Evolutionary conservation across 441 rosid genomes (phyloP).

Genomic region (Corymbia citriodora): DNA sequence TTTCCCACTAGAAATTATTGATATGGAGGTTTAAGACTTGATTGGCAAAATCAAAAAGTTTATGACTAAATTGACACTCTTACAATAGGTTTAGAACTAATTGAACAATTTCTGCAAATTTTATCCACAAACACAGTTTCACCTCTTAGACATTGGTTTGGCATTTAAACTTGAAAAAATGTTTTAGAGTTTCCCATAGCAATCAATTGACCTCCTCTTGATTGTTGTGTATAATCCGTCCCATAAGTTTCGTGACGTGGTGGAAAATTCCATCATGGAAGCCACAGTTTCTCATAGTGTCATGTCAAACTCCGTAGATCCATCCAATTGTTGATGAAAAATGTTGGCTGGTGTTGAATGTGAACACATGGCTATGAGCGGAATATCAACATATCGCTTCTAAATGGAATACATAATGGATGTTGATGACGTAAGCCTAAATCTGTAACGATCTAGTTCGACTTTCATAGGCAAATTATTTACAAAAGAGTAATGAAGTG

Average conservation of each 20-base stretch:
- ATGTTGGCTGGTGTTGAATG: background rate
- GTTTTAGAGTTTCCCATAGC: background rate
- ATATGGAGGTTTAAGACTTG: background rate
- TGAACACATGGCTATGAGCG: background rate
- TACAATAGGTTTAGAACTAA: background rate
- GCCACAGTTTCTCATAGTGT: background rate
- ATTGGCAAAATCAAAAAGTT: background rate
- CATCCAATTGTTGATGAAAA: background rate
- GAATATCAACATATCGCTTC: background rate
- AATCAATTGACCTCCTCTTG: background rate
- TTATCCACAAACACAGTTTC: fast-evolving
- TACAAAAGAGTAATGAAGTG: background rate
- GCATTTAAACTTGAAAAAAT: background rate
- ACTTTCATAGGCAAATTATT: background rate
- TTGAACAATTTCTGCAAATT: background rate
- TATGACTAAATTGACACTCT: fast-evolving
- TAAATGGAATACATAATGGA: background rate
- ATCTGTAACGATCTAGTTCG: background rate
- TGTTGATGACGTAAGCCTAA: background rate
- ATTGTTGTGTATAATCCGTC: background rate
- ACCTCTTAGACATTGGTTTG: background rate
- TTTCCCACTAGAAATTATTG: background rate
- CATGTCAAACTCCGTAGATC: background rate
- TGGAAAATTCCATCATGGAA: background rate
- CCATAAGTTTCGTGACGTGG: background rate